Evolutionary conservation across 768 basidiomycete genomes (phyloP), one percentile per base, ranked within the genome.

Genomic region (Suillus paluster): DNA sequence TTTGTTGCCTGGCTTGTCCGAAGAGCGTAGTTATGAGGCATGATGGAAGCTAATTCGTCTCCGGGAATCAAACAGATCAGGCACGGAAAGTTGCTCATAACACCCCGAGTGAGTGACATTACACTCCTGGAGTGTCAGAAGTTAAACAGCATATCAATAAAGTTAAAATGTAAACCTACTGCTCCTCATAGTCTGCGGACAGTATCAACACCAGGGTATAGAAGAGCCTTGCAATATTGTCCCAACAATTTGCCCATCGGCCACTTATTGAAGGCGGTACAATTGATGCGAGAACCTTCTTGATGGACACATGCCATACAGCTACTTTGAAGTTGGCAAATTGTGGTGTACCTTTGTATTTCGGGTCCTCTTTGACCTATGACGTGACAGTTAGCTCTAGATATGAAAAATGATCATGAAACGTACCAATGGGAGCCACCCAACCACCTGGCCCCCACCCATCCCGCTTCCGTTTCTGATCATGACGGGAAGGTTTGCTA

Each of bases 131-230:
- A 30, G 8, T 6, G 38, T 12, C 30, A 11, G 33, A 45, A 45
- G 44, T 21, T 63, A 19, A 42, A 39, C 30, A 38, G 14, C 39
- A 53, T 53, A 46, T 38, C 7, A 54, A 10, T 33, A 53, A 36
- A 23, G 4, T 34, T 25, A 21, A 34, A n/a, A 53, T n/a, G 14
- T 7, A 49, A n/a, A 64, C 77, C 34, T 71, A 82, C 81, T 77
- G 76, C 69, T 83, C 80, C 63, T 81, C 77, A 61, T 80, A 83
- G 54, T 82, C 80, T 25, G 78, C 71, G 15, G 75, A 76, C 1
- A 80, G 59, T 10, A 80, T 77, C 7, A 65, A 53, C 34, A 65
- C 57, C 5, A 65, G n/a, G 1, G 79, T 79, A 54, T 68, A 81
- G 0, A 82, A 59, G 5, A 34, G 62, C 0, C 71, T 72, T 1